Evolutionary conservation across 768 basidiomycete genomes (phyloP), one percentile per base, ranked within the genome.

Genomic region (Mycena metata): DNA sequence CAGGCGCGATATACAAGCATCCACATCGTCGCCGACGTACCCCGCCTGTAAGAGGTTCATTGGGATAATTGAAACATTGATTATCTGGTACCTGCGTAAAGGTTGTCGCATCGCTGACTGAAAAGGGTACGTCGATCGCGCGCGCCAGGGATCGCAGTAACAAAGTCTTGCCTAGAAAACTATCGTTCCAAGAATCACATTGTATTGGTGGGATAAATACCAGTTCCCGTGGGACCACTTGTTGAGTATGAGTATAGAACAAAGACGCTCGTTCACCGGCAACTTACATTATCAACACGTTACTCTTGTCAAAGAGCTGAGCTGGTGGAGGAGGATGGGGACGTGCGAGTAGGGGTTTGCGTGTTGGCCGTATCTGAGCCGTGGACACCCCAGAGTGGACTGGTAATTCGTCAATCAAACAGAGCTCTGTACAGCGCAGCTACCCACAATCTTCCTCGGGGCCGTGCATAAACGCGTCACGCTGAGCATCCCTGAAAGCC

Each of bases 1-100:
- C 74, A 98, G 81, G 66, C 97, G 86, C 66, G 95, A 91, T 26
- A 98, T 88, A 49, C 93, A 91, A 84, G 92, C 92, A 69, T 99
- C 97, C 10, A 98, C 96, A 76, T 99, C 97, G 75, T 98, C 97
- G 71, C 96, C 96, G 51, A 99, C 95, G 80, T 98, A 93, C 78
- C 91, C 91, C 12, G 91, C 91, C 91, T 93, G 51, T 1, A 45
- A 21, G 17, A 26, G 11, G 30, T 30, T 55, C 21, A 76, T 64
- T 59, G 60, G n/a, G 43, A 60, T 13, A 49, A 3, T 51, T 41
- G 41, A 35, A 21, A 33, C 19, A 35, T 67, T 42, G 64, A 41
- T 56, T 57, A 24, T 56, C 56, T 47, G 24, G 64, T 67, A 92
- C 94, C 82, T 96, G 94, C 13, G 97, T 99, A 74, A 98, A 95